Base-by-base conservation (phyloP, 2,329 filamentous ascomycete species). In the Pseudodiploospora longispora region DNA sequence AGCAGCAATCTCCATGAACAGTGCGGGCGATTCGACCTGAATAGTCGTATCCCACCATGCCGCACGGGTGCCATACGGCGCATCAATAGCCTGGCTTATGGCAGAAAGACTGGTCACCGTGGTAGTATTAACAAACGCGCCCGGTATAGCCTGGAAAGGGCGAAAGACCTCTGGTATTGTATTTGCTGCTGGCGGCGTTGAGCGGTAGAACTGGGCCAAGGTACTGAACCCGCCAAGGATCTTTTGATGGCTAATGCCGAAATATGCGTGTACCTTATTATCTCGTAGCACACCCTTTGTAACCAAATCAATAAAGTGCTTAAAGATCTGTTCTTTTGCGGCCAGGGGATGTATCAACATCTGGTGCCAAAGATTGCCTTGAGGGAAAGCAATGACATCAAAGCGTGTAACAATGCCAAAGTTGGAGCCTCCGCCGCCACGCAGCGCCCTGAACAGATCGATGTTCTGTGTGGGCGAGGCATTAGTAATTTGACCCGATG, bases 371-470 rank as follows among this genome's bases (percentile, higher is more conserved):
- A 61, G 19, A n/a, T 49, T 47, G 5, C 55, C 44, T 37, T 57
- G 56, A 10, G 47, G 41, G 27, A 61, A 62, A 1, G 55, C 53
- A 6, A 50, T 44, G 44, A 60, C 43, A 42, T 60, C 52, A 47
- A 59, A 57, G 9, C 53, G 42, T 6, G 61, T 64, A 3, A 58
- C 50, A 41, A 62, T 52, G 36, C 67, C 70, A 38, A 71, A 69
- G 49, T 71, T 74, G 42, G 62, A 63, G 3, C 61, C 59, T n/a
- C 54, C 53, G 12, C 70, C 71, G 6, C 67, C 67, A 36, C 63
- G 63, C 1, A 72, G 58, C 3, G 71, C 71, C 50, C 61, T 64
- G 52, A 59, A 75, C 1, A 76, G 60, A 41, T 75, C 70, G 0
- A 50, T 2, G 47, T 72, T 62, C 10, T 52, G 41, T 0, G 47